Evolutionary conservation across 805 yeast species (phyloP), one percentile per base, ranked within the genome.

Genomic region (Candida qinlingensis): DNA sequence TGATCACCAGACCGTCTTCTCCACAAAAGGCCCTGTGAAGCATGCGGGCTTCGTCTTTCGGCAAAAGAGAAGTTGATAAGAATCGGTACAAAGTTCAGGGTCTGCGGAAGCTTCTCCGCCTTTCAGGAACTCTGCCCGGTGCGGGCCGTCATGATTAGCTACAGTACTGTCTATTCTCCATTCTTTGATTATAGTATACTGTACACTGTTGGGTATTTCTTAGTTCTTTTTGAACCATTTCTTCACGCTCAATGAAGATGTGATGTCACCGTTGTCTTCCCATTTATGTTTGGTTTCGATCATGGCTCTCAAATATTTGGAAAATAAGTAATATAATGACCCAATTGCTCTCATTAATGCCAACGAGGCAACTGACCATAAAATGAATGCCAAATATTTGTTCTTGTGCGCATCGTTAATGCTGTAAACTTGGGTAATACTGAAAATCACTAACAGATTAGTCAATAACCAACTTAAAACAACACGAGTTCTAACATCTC

Each of bases 401-500:
- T 94, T 91, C 25, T 80, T 73, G 41, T 73, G 70, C 28, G 83
- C 77, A 38, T 85, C 77, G 45, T 81, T 83, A 3, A 91, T 78
- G 7, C 75, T 71, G 60, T 83, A 91, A 19, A 90, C 84, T 66
- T 92, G 96, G 12, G 91, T 79, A 67, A 94, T 84, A 7, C 94
- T 80, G 91, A 92, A 85, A 41, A 89, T 83, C 57, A 94, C 73
- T 27, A 91, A 70, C 60, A 89, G 70, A 64, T 94, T 94, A 29
- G 86, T 73, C 42, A 91, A 74, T 75, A 94, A 78, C 99, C 99
- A 94, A n/a, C 81, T 69, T 60, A 94, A 77, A n/a, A 94, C 99
- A 45, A 94, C 97, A 56, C 94, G 78, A 1, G 99, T 88, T 70
- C 99, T 82, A 26, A 94, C 85, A 63, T 92, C 96, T 62, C 96